A percentile compares a stretch with the other conserved stretches of the same genome.
These are phyloP conservation scores for Ramularia endophylla DNA, from an alignment of 2,329 filamentous ascomycete species.

Conservation along the genomic window DNA sequence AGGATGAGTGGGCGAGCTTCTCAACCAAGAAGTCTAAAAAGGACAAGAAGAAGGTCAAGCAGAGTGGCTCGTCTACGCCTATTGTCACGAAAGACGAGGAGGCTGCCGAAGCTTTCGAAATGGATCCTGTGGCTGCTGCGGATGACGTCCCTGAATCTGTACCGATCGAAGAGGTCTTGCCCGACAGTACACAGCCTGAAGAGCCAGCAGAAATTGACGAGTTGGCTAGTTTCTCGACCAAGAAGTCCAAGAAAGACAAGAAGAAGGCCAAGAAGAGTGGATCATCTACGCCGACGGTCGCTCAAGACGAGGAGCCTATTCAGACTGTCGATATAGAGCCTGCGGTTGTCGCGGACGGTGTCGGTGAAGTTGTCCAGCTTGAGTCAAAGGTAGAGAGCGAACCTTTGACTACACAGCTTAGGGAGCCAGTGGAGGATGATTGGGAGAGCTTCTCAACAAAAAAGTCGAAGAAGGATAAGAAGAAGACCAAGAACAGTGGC, in stretches of 20 bases:
- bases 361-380: not conserved
- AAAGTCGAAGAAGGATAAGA: conserved; percentile 39
- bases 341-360: not conserved
- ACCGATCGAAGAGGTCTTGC: too few species aligned
- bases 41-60: conserved; percentile 37
- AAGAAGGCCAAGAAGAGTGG: conserved; percentile 25
- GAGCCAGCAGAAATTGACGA: conserved; percentile 4
- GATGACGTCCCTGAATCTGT: conserved; percentile 7
- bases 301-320: too few species aligned
- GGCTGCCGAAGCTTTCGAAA: not conserved
- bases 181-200: too few species aligned
- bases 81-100: not conserved
- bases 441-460: conserved; percentile 22
- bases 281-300: not conserved
- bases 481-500: conserved; percentile 30
- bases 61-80: conserved; percentile 6
- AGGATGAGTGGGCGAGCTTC: conserved; percentile 17
- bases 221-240: conserved; percentile 9
- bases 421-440: conserved; percentile 14
- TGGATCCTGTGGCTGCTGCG: conserved; percentile 4
- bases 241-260: conserved; percentile 27
- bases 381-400: too few species aligned
- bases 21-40: conserved; percentile 35
- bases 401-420: too few species aligned
- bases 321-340: too few species aligned